Evolutionary conservation across 345 rosid genomes (phyloP), one percentile per base, ranked within the genome.

Genomic region (Eucalyptus polyanthemos): DNA sequence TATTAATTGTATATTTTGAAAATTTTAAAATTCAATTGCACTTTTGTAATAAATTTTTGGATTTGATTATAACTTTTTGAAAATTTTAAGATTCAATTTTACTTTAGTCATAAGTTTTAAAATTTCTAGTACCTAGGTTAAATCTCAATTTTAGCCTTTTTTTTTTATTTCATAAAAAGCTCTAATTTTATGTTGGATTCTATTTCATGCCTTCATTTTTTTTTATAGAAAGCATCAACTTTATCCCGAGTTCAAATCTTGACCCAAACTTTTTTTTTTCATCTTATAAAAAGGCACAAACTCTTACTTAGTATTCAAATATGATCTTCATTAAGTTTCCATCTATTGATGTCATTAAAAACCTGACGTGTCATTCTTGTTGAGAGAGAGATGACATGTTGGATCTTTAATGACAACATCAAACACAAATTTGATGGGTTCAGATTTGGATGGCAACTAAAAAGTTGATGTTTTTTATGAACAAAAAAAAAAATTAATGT

Each of bases 1-100:
- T 11, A 24, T 56, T 56, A 25, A 22, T 56, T 56, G 29, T 25
- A 56, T 1, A 22, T 56, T 56, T 24, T 24, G 29, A 24, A 56
- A 56, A 9, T 22, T 56, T 56, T 56, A 56, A 22, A 56, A 56
- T 2, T 56, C 6, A 3, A 56, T 56, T 24, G 12, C 0, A 56
- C 1, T 56, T 10, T 56, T 17, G 27, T 24, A 24, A 3, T 0
- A 24, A 24, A 1, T 56, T 56, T 56, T 56, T 2, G 0, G 5
- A 56, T 2, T 56, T 22, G 6, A 56, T 56, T 56, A 24, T 0
- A 56, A 56, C 2, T 56, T 56, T 56, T 56, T 56, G 6, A 56
- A 56, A 56, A 22, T 4, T 56, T 56, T 56, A 56, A 24, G 14
- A 56, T 3, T 56, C 3, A 22, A 24, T 56, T 56, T 0, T 24